Percentiles rank a stretch among this genome's conserved stretches.
Conservation (phyloP, 371 early-diverging fungal species). For the Mucor indicus region DNA sequence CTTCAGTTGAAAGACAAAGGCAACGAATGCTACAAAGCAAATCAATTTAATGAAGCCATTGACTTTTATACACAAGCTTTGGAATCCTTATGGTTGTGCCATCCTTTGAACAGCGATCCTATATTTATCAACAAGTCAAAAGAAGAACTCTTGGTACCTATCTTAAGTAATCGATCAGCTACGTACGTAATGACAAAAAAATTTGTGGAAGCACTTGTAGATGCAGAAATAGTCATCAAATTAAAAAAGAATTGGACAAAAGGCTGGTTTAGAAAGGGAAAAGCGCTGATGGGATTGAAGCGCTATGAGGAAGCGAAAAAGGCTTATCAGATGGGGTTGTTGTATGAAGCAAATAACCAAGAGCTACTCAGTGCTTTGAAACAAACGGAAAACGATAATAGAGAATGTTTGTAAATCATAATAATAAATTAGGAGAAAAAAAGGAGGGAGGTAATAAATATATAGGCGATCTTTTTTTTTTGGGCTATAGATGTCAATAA, state of each 20-base stretch:
- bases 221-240: conserved; percentile 67
- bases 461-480: too few species aligned
- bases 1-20: conserved; percentile 65
- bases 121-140: conserved; percentile 48
- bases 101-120: conserved; percentile 76
- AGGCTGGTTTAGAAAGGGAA: conserved; percentile 75
- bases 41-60: conserved; percentile 64
- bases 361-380: conserved; percentile 42
- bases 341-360: conserved; percentile 58
- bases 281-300: conserved; percentile 63
- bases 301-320: conserved; percentile 61
- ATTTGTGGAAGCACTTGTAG: conserved; percentile 69
- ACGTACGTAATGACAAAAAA: conserved; percentile 58
- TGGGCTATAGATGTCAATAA: too few species aligned
- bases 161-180: conserved; percentile 70
- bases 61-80: conserved; percentile 65
- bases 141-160: conserved; percentile 61
- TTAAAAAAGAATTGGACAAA: conserved; percentile 72
- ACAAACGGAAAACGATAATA: too few species aligned
- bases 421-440: too few species aligned
- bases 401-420: too few species aligned
- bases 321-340: conserved; percentile 58
- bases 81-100: conserved; percentile 56
- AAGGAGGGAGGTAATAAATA: too few species aligned
- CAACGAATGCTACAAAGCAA: conserved; percentile 62